These are phyloP conservation scores for Saccharomyces eubayanus DNA, from an alignment of 805 yeast genomes.

Conservation along the genomic window DNA sequence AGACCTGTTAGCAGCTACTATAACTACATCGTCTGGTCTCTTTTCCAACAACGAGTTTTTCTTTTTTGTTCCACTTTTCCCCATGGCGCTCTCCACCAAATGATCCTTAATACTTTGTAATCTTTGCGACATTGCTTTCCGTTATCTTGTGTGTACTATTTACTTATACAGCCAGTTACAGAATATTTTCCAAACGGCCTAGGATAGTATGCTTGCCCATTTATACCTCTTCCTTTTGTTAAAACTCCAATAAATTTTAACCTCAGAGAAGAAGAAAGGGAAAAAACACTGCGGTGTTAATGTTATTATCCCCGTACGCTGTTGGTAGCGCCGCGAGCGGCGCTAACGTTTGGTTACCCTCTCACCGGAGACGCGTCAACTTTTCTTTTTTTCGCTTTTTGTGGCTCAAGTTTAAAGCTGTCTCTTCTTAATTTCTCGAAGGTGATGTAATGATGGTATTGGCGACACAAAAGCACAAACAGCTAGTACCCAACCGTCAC, in stretches of 20 bases:
- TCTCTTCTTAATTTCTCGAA: not conserved
- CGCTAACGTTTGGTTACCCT: not conserved
- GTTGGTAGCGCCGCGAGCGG: not conserved
- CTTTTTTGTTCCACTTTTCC: not conserved
- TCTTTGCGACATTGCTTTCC: constrained; percentile 22
- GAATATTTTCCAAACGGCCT: not conserved
- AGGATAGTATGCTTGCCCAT: not conserved
- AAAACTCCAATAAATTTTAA: not conserved
- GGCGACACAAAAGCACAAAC: not conserved
- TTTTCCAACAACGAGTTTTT: constrained; percentile 26
- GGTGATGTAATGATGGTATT: not conserved
- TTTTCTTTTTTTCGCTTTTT: not conserved
- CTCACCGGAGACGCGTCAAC: not conserved
- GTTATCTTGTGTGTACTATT: not conserved
- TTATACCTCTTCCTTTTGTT: not conserved
- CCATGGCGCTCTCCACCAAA: constrained; percentile 8
- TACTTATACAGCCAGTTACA: not conserved
- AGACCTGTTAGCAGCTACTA: constrained; percentile 84
- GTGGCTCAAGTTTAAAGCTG: not conserved
- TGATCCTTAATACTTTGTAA: constrained; percentile 25
- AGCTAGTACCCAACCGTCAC: not conserved
- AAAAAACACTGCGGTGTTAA: not conserved
- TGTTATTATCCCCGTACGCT: not conserved
- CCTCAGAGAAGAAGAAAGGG: not conserved
- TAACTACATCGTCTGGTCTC: constrained; percentile 81